Evolutionary conservation across 2,329 filamentous ascomycete species (phyloP).

Genomic region (Penicillium sp.): DNA sequence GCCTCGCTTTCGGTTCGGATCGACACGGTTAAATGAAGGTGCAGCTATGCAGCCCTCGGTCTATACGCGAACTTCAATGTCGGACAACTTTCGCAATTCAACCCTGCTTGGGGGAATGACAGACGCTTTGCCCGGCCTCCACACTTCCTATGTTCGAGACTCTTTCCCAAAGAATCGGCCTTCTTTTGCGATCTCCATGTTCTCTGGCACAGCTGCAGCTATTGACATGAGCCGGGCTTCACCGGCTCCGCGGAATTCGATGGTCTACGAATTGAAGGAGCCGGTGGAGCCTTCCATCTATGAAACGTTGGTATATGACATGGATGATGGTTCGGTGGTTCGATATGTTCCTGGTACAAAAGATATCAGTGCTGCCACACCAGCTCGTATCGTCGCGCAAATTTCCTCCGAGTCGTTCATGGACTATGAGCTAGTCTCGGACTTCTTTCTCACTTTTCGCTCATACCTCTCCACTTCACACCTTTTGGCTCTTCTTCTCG

Average conservation of each 20-base stretch:
- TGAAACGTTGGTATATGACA: constrained; percentile 75
- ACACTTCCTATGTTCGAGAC: constrained; percentile 28
- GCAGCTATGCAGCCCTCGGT: constrained; percentile 79
- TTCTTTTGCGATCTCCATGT: constrained; percentile 41
- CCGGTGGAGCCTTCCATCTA: constrained; percentile 69
- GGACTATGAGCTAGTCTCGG: constrained; percentile 94
- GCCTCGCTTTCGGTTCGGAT: constrained; percentile 80
- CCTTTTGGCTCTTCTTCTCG: constrained; percentile 79
- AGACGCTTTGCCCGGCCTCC: constrained; percentile 22
- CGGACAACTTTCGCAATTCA: constrained; percentile 70
- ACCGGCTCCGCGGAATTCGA: constrained; percentile 41
- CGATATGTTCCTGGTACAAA: constrained; percentile 72
- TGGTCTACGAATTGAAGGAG: constrained; percentile 56
- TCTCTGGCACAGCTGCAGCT: constrained; percentile 33
- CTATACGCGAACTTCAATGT: constrained; percentile 65
- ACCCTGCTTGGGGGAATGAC: constrained; percentile 50
- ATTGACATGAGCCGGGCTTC: constrained; percentile 35
- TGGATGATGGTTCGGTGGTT: constrained; percentile 79
- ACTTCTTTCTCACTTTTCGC: constrained; percentile 96
- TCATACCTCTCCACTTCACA: constrained; percentile 77
- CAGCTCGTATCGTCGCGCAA: constrained; percentile 87
- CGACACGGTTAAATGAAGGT: constrained; percentile 77
- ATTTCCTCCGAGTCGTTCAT: constrained; percentile 95
- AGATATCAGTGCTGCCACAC: constrained; percentile 84
- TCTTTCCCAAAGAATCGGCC: constrained; percentile 27